Conservation (phyloP, 495 filamentous ascomycete genomes). For the Xylaria scruposa region DNA sequence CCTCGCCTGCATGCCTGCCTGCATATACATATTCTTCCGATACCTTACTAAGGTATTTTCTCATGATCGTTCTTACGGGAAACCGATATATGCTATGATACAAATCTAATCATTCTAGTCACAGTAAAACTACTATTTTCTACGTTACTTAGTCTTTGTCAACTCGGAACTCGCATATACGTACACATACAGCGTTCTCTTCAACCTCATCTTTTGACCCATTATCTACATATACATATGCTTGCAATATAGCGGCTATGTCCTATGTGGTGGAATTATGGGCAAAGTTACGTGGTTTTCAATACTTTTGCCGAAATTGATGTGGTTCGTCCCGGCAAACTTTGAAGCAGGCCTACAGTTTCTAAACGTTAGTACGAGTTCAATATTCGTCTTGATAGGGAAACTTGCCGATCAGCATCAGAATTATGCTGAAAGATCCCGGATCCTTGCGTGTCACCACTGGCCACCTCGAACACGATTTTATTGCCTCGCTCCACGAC, state of each 20-base stretch:
- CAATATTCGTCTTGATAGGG: neutral
- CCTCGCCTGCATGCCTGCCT: neutral
- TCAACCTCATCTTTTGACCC: neutral
- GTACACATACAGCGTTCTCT: neutral
- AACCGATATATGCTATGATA: neutral
- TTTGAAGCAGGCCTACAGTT: conserved; percentile 47
- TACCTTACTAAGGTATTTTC: neutral
- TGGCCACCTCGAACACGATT: conserved; percentile 63
- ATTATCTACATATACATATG: neutral
- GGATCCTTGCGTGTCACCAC: conserved; percentile 66
- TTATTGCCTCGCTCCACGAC: conserved; percentile 61
- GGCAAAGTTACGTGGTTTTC: conserved; percentile 65
- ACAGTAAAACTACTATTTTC: neutral
- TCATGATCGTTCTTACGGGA: neutral
- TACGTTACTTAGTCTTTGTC: neutral
- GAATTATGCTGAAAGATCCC: conserved; percentile 65
- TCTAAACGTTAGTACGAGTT: neutral
- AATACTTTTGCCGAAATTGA: conserved; percentile 59
- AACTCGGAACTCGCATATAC: neutral
- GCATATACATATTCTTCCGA: neutral
- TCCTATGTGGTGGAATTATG: conserved; percentile 52
- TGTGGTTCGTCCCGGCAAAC: conserved; percentile 60
- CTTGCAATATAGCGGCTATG: neutral
- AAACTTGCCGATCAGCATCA: conserved; percentile 37
- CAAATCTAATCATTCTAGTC: neutral